phyloP scores from a whole-genome alignment of 2,329 filamentous ascomycete genomes.

The Aphanocladium album region DNA sequence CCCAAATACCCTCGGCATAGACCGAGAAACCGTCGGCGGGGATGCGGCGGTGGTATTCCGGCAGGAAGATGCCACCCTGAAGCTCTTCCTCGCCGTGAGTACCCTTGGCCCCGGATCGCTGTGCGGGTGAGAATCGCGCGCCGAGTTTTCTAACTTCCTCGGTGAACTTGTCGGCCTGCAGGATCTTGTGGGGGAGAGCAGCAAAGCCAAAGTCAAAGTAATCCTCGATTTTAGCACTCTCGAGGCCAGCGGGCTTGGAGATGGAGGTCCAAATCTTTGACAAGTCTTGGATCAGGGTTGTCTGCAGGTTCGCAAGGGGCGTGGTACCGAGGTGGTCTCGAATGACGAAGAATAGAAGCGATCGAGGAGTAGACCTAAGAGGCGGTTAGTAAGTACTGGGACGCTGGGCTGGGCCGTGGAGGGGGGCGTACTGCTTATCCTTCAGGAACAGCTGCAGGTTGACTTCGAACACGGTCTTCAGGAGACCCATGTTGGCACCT shows the following conservation, averaged over 20 bases:
- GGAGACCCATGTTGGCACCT: conserved; percentile 95
- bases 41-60: conserved; percentile 93
- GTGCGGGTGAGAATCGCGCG: conserved; percentile 75
- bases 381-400: conserved; percentile 17
- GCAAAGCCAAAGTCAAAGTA: conserved; percentile 99
- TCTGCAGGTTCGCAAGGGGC: conserved; percentile 81
- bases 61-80: conserved; percentile 77
- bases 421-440: conserved; percentile 70
- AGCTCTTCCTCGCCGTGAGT: conserved; percentile 64
- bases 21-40: conserved; percentile 94
- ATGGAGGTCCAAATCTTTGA: conserved; percentile 89
- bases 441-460: conserved; percentile 96
- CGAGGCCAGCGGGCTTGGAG: conserved; percentile 83
- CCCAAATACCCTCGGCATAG: conserved; percentile 93
- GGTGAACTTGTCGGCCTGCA: conserved; percentile 88
- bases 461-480: conserved; percentile 99
- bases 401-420: not conserved
- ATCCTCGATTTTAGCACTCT: conserved; percentile 85
- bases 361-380: conserved; percentile 73
- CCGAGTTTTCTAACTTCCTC: conserved; percentile 75
- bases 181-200: conserved; percentile 90
- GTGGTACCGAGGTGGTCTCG: conserved; percentile 93
- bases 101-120: conserved; percentile 61
- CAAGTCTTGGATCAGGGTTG: conserved; percentile 85
- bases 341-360: conserved; percentile 96